Evolutionary conservation across 164 flowering plant species (phyloP), one percentile per base, ranked within the genome.

Genomic region (Vitis riparia): DNA sequence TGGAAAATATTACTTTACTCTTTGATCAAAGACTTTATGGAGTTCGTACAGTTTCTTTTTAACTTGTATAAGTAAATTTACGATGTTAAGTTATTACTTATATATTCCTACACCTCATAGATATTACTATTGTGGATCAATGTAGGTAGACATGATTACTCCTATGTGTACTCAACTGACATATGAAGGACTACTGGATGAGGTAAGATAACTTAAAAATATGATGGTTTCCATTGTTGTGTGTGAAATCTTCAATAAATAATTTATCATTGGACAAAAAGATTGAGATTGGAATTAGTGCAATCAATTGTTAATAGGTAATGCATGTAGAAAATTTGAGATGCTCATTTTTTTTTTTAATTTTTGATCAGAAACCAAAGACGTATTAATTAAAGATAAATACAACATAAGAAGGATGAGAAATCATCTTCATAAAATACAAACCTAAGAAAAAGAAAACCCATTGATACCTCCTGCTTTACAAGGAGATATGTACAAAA

Each of bases 101-200:
- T 17, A 7, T 64, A 44, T 44, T 63, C 11, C 17, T 48, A 14
- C 19, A 48, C 44, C 8, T 50, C 47, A 10, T 55, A 14, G 55
- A 14, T 55, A 30, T 19, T 23, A 16, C 13, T 48, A 52, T 49
- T 56, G 53, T 61, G 53, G 62, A 9, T 61, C 57, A 55, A 15
- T 85, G 76, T 85, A 94, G 99, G 97, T 94, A 73, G 99, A 95
- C 86, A 91, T 92, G 96, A 80, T 95, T 17, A 95, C 99, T 73
- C 99, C 99, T 16, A 90, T 95, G 97, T 91, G 92, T 74, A 60
- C 96, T 65, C 99, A 92, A 63, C 80, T 95, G 62, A 95, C 99
- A 67, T 95, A 95, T 80, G 99, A 95, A 81, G 98, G 99, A 57
- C 82, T 95, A 74, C 58, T 95, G 69, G 99, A 95, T 78, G 99